Base-by-base conservation (phyloP, 2,329 filamentous ascomycete genomes). In the Elsinoe necatrix region DNA sequence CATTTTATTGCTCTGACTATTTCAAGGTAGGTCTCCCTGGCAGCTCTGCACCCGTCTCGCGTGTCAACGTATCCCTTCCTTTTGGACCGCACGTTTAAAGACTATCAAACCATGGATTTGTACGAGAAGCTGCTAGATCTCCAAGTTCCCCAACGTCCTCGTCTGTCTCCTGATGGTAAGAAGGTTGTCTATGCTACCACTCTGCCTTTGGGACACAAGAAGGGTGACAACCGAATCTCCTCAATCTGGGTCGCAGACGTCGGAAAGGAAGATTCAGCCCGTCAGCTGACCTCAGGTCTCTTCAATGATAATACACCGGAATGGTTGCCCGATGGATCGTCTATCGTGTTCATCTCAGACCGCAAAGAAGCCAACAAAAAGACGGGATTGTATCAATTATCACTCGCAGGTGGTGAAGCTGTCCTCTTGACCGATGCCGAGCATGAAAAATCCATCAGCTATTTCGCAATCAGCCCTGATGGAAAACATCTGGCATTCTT, bases 321-420 rank as follows among this genome's bases (percentile, higher is more conserved):
- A 43, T 71, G 66, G 65, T 56, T 60, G 29, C 63, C 67, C 1
- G 61, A 66, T 57, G 63, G 64, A 14, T 58, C 62, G 8, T 58
- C 58, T 37, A 65, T 71, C 20, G 65, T 66, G 12, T 71, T 71
- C 57, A 50, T 69, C n/a, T 71, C 68, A 2, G 67, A 71, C 52
- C 63, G 69, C 29, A 65, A 60, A 7, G 63, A 65, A n/a, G 35
- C 50, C 18, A 67, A 67, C 1, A 61, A 68, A 57, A 63, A 60
- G 35, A 65, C 61, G 57, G 67, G 66, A 1, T 64, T 71, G 34
- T 71, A 69, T 54, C 29, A 65, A 1, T 50, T 67, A 29, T 43
- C 61, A 25, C 23, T 66, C 5, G 57, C 55, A 3, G 45, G 59
- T 27, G 63, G 65, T 8, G 66, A 69, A 47, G 57, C 67, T 1